phyloP scores from a whole-genome alignment of 2,329 filamentous ascomycete species.

The Pseudocercospora cruenta region DNA sequence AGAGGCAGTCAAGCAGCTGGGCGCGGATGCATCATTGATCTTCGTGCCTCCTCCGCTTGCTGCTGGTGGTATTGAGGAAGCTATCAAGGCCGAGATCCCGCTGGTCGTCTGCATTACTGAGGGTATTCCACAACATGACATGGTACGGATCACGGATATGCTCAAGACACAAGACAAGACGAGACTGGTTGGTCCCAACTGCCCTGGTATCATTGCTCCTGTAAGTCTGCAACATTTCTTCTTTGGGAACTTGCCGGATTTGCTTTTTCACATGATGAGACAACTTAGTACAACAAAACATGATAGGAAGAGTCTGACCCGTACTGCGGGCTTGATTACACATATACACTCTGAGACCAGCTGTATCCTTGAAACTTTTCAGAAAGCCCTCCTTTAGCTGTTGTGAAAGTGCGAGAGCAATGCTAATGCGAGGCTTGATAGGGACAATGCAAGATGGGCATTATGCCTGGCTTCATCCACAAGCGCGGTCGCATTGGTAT shows the following conservation, averaged over 20 bases:
- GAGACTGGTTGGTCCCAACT: conserved; percentile 94
- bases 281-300: conserved; percentile 34
- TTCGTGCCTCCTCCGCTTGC: conserved; percentile 96
- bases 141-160: conserved; percentile 98
- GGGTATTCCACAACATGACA: conserved; percentile 97
- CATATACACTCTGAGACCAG: conserved; percentile 25
- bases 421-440: conserved; percentile 37
- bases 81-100: conserved; percentile 87
- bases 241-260: conserved; percentile 8
- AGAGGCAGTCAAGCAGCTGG: conserved; percentile 87
- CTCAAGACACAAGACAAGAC: conserved; percentile 98
- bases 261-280: conserved; percentile 26
- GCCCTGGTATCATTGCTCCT: conserved; percentile 91
- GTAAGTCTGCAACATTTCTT: conserved; percentile 45
- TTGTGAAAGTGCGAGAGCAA: not conserved
- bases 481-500: conserved; percentile 98
- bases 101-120: conserved; percentile 97
- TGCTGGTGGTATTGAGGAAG: conserved; percentile 95
- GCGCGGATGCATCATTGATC: conserved; percentile 88
- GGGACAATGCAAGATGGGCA: conserved; percentile 99
- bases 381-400: not conserved
- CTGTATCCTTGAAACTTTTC: conserved; percentile 11
- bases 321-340: conserved; percentile 38
- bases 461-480: conserved; percentile 99
- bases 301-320: conserved; percentile 46